Conservation (phyloP, 176 grass and related monocot species). For the Otatea glauca region DNA sequence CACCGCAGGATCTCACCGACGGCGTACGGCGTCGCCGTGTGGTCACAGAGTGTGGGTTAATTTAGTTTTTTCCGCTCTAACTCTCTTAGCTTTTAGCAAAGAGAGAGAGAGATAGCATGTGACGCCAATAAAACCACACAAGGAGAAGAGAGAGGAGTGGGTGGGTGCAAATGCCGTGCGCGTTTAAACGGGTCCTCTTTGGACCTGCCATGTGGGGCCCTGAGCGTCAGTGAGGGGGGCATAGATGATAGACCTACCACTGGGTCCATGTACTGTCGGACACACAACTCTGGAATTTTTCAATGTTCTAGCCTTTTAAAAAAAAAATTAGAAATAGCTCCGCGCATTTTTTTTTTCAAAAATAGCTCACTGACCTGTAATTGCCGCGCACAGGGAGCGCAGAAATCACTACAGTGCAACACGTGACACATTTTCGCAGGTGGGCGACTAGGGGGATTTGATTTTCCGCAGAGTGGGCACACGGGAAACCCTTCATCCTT, state of each 20-base stretch:
- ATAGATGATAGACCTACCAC: neutral
- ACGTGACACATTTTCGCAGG: too few relatives aligned
- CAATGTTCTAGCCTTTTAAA: too few relatives aligned
- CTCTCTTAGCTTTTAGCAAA: constrained; percentile 45
- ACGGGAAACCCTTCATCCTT: too few relatives aligned
- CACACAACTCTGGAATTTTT: neutral
- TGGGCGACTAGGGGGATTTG: too few relatives aligned
- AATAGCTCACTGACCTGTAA: too few relatives aligned
- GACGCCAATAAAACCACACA: constrained; percentile 57
- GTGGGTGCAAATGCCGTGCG: constrained; percentile 43
- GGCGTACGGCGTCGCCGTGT: constrained; percentile 23
- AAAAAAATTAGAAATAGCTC: too few relatives aligned
- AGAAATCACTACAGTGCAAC: too few relatives aligned
- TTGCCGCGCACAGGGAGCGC: too few relatives aligned
- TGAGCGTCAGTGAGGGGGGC: neutral
- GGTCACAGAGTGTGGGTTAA: constrained; percentile 27
- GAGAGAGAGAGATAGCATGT: constrained; percentile 33
- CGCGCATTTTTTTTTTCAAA: too few relatives aligned
- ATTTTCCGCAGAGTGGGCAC: too few relatives aligned
- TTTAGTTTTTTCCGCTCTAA: constrained; percentile 15
- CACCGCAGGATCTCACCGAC: constrained; percentile 56
- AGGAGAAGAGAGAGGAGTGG: neutral
- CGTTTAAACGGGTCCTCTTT: constrained; percentile 40
- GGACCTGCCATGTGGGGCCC: constrained; percentile 36
- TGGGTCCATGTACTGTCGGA: constrained; percentile 8